Conservation (phyloP, 75 land plant genomes). For the Pinus taeda region DNA sequence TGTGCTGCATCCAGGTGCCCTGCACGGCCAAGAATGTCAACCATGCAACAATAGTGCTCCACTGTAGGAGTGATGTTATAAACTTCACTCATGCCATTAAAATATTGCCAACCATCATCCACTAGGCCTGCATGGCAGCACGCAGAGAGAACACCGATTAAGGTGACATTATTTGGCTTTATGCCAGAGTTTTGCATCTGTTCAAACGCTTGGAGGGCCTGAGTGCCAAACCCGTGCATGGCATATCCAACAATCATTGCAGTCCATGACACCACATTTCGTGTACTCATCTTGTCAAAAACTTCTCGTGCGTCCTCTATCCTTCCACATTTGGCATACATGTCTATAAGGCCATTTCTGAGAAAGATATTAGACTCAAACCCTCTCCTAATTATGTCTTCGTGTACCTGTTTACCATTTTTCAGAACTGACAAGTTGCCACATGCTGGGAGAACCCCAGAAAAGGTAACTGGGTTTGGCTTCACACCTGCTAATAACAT, state of each 20-base stretch:
- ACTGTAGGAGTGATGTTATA: conserved; percentile 21
- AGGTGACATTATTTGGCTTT: conserved; percentile 29
- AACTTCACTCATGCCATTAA: conserved; percentile 23
- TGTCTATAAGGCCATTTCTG: conserved; percentile 3
- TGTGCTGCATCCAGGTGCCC: conserved; percentile 36
- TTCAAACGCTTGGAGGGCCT: conserved; percentile 24
- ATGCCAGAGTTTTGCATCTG: not conserved
- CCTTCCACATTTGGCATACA: conserved; percentile 10
- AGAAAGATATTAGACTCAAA: not conserved
- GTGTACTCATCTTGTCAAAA: conserved; percentile 9
- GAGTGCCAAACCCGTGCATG: conserved; percentile 7
- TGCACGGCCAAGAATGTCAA: conserved; percentile 40
- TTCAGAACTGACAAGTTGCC: conserved; percentile 8
- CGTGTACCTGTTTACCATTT: conserved; percentile 14
- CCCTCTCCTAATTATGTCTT: not conserved
- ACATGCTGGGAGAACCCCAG: conserved; percentile 20
- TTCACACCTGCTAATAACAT: conserved; percentile 5
- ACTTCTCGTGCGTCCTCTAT: conserved; percentile 6
- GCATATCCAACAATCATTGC: conserved; percentile 15
- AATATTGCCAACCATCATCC: conserved; percentile 14
- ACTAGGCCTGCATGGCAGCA: conserved; percentile 6
- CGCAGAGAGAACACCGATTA: conserved; percentile 24
- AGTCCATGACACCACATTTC: conserved; percentile 17
- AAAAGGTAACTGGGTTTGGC: conserved; percentile 8
- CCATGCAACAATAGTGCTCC: conserved; percentile 54